Conservation (phyloP, 352 stramenopile species). For the Phytophthora chlamydospora region DNA sequence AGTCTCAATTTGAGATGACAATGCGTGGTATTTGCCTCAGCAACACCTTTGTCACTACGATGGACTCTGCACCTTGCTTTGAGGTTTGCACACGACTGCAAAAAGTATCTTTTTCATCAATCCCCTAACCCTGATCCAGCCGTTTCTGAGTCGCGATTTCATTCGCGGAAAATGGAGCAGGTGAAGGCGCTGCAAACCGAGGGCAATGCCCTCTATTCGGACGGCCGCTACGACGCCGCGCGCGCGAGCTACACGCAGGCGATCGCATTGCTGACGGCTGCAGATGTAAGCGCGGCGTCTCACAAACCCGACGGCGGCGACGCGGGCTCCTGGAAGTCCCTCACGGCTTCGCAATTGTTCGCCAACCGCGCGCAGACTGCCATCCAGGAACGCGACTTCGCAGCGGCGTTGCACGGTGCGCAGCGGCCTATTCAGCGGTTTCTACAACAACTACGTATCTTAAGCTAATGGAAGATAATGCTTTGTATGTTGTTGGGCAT, state of each 20-base stretch:
- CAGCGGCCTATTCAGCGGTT: neutral
- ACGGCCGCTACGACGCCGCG: slow-evolving; percentile 65
- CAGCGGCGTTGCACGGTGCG: slow-evolving; percentile 57
- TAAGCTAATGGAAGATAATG: slow-evolving; percentile 6
- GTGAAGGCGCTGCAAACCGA: slow-evolving; percentile 46
- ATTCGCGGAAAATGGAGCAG: slow-evolving; percentile 30
- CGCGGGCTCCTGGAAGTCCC: slow-evolving; percentile 19
- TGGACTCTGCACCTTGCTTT: slow-evolving; percentile 1
- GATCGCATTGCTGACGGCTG: slow-evolving; percentile 34
- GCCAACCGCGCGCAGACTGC: slow-evolving; percentile 74
- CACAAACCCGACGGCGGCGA: neutral
- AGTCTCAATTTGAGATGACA: too few relatives aligned
- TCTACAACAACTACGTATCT: neutral
- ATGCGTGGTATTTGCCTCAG: neutral
- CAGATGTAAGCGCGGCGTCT: slow-evolving; percentile 9
- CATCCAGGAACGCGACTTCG: slow-evolving; percentile 80
- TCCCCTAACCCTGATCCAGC: slow-evolving; percentile 7
- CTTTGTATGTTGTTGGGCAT: slow-evolving; percentile 3
- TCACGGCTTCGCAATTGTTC: slow-evolving; percentile 47
- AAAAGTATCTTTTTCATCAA: slow-evolving; percentile 18
- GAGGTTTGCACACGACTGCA: neutral
- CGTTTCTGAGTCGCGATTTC: neutral
- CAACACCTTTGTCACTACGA: neutral
- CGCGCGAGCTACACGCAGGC: slow-evolving; percentile 55
- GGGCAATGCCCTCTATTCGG: slow-evolving; percentile 60